Evolutionary conservation across 352 stramenopile species (phyloP).

Genomic region (Phytophthora sp.): DNA sequence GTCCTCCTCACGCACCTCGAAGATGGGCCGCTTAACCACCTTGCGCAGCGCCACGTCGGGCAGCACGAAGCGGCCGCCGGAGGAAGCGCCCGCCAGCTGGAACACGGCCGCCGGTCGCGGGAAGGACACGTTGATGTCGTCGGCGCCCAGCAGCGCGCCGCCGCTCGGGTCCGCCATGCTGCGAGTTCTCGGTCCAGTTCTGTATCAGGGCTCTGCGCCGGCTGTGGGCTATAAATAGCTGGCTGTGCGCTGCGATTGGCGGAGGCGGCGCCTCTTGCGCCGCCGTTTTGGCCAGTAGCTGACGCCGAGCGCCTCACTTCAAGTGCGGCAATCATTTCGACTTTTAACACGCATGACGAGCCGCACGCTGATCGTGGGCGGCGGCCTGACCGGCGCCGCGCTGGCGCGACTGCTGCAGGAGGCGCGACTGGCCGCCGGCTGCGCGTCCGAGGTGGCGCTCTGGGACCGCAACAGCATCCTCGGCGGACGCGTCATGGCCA

Average conservation of each 20-base stretch:
- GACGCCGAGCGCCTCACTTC: constrained; percentile 16
- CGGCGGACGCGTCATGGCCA: constrained; percentile 70
- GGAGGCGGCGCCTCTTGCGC: background rate
- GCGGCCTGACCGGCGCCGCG: constrained; percentile 63
- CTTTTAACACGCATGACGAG: constrained; percentile 13
- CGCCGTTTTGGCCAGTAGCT: constrained; percentile 24
- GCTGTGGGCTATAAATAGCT: constrained; percentile 35
- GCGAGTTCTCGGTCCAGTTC: constrained; percentile 27
- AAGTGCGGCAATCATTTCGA: constrained; percentile 19
- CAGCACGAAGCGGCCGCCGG: constrained; percentile 44
- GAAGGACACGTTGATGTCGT: constrained; percentile 29
- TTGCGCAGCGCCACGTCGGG: constrained; percentile 70
- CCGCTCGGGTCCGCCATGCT: constrained; percentile 31
- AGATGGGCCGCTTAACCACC: constrained; percentile 71
- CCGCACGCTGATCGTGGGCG: constrained; percentile 67
- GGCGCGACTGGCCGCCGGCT: constrained; percentile 38
- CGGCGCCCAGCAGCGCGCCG: constrained; percentile 4
- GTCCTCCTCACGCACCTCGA: too few relatives aligned
- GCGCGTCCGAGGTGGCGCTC: constrained; percentile 47
- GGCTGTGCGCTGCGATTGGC: constrained; percentile 8
- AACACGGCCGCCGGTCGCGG: constrained; percentile 34
- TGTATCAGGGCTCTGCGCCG: constrained; percentile 15
- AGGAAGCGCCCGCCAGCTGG: constrained; percentile 33
- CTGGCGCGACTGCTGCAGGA: constrained; percentile 60
- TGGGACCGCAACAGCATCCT: constrained; percentile 81